Evolutionary conservation across 495 filamentous ascomycete species (phyloP), one percentile per base, ranked within the genome.

Genomic region (Hyaloscypha variabilis): DNA sequence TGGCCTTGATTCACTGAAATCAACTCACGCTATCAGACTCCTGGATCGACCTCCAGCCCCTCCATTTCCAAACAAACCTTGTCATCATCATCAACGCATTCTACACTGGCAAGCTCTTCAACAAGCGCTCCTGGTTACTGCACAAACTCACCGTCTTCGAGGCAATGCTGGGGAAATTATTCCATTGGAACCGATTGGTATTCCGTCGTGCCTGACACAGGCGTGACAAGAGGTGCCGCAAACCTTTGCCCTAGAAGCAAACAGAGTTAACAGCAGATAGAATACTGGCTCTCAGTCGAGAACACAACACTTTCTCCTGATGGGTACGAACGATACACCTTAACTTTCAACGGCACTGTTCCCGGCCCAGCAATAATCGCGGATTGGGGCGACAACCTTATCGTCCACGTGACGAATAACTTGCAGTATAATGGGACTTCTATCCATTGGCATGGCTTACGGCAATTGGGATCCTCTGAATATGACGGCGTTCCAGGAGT

Each of bases 161-260:
- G 80, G 55, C 67, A 54, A n/a, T 65, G 75, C 60, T 81, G 80
- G 79, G 76, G 77, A 39, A 71, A 78, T 21, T 83, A 80, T 60
- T 74, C 79, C 63, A 84, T 88, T 72, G 72, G 83, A 56, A 87
- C 85, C 0, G 81, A 88, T 71, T 87, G 83, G 64, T 77, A 78
- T 14, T 74, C 67, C 6, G 73, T 66, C 1, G 78, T 74, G 8
- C 86, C 85, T 4, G 70, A 82, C 55, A 82, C 79, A 36, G 81
- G 79, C 31, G 79, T 79, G 30, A 77, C 75, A 26, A 69, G 75
- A 55, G 76, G 77, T 59, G 73, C 28, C 29, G 6, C 5, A 24
- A 56, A 21, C n/a, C 28, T 25, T 29, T 3, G 24, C n/a, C n/a
- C 11, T 26, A 0, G 28, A 11, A n/a, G 1, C 30, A 49, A 30